Percentiles rank a stretch among this genome's conserved stretches.
phyloP scores from a whole-genome alignment of 129 eudicot genomes.

The Centella asiatica region DNA sequence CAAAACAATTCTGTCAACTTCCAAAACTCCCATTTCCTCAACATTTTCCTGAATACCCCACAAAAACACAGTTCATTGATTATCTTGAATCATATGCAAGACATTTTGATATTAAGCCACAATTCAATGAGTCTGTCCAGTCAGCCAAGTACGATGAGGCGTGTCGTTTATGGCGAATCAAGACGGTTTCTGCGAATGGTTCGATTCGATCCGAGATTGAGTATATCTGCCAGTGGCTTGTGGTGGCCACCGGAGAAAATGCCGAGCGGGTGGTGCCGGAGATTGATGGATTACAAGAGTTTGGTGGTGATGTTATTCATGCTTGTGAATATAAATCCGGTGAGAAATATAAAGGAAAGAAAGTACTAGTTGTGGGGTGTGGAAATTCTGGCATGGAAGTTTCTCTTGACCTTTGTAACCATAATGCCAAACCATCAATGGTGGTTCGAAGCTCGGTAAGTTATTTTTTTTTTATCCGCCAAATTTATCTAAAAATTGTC shows the following conservation, averaged over 20 bases:
- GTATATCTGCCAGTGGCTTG: conserved; percentile 69
- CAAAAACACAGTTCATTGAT: conserved; percentile 52
- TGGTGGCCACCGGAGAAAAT: conserved; percentile 82
- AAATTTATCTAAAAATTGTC: not conserved
- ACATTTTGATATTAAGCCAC: conserved; percentile 58
- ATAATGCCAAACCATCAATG: conserved; percentile 63
- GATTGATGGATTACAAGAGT: conserved; percentile 51
- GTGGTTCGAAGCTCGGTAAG: conserved; percentile 81
- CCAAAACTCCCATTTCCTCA: conserved; percentile 70
- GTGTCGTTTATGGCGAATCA: conserved; percentile 59
- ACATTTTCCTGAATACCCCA: conserved; percentile 72
- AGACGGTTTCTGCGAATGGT: conserved; percentile 30
- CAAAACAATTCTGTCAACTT: conserved; percentile 71
- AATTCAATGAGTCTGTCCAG: conserved; percentile 57
- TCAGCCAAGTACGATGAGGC: conserved; percentile 67
- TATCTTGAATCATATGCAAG: conserved; percentile 67
- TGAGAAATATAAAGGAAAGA: conserved; percentile 42
- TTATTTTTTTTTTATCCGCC: not conserved
- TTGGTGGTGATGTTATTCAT: conserved; percentile 62
- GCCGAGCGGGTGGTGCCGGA: conserved; percentile 61
- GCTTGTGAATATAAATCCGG: conserved; percentile 74
- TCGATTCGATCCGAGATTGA: conserved; percentile 42
- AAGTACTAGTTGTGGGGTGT: conserved; percentile 71
- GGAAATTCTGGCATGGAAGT: conserved; percentile 97
- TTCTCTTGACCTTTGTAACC: conserved; percentile 76